These are phyloP conservation scores for Apiotrichum mycotoxinovorans DNA, from an alignment of 1,284 basidiomycete genomes.

Conservation along the genomic window DNA sequence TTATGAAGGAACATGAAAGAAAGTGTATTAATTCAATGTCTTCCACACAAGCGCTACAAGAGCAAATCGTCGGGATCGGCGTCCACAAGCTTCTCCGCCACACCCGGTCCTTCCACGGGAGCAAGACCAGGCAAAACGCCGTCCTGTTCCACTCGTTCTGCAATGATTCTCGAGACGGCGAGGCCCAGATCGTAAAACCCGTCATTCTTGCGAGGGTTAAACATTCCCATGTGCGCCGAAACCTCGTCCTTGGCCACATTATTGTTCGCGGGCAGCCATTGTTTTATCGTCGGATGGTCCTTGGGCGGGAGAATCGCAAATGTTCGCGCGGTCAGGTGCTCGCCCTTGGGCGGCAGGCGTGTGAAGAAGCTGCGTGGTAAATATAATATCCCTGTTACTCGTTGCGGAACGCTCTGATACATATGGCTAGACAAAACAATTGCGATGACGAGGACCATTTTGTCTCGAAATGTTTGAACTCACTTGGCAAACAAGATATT, in stretches of 20 bases:
- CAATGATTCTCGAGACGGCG: constrained; percentile 53
- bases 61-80: not conserved
- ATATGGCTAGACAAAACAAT: no score
- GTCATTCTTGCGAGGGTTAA: constrained; percentile 74
- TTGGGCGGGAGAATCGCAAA: constrained; percentile 70
- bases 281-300: constrained; percentile 54
- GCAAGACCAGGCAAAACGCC: constrained; percentile 22
- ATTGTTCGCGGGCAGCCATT: constrained; percentile 65
- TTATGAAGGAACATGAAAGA: not conserved
- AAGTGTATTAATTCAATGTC: not conserved
- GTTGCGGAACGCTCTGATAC: no score
- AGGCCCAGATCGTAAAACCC: constrained; percentile 84
- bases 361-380: constrained; percentile 65
- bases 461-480: constrained; percentile 37
- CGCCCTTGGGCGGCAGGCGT: constrained; percentile 59
- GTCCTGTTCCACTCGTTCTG: constrained; percentile 41
- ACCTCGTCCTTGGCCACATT: constrained; percentile 71
- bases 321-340: constrained; percentile 60
- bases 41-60: not conserved
- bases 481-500: constrained; percentile 69
- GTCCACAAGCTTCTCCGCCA: not conserved
- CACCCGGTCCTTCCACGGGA: no score
- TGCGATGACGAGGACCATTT: no score
- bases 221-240: constrained; percentile 85
- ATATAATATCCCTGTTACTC: not conserved